These are phyloP conservation scores for Penicillium italicum DNA, from an alignment of 2,329 filamentous ascomycete genomes.

Conservation along the genomic window DNA sequence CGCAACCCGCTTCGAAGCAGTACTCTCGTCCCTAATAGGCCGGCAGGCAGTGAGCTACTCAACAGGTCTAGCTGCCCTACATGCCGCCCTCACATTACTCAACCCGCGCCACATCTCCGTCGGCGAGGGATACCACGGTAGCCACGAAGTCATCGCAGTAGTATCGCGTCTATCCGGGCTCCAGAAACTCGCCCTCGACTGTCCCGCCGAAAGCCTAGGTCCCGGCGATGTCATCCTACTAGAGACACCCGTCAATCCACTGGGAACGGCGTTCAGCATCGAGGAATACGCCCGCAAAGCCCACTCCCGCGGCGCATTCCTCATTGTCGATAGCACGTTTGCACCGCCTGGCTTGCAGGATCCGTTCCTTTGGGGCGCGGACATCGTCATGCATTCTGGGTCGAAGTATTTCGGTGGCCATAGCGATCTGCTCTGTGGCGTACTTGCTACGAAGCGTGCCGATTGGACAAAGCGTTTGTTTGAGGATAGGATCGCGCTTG, in stretches of 20 bases:
- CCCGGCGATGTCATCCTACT: constrained; percentile 72
- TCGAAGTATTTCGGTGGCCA: constrained; percentile 96
- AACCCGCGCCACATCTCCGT: constrained; percentile 82
- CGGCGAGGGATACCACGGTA: constrained; percentile 84
- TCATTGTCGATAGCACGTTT: constrained; percentile 86
- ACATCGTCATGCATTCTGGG: constrained; percentile 86
- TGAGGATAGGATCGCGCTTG: constrained; percentile 67
- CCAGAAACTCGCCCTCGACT: constrained; percentile 67
- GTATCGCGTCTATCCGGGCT: constrained; percentile 73
- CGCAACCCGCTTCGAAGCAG: constrained; percentile 76
- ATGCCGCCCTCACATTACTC: constrained; percentile 74
- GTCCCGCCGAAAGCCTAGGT: constrained; percentile 60
- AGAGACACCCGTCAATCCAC: constrained; percentile 88
- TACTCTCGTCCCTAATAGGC: constrained; percentile 69
- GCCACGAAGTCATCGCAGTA: constrained; percentile 76
- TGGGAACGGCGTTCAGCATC: constrained; percentile 72
- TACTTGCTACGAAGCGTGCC: constrained; percentile 59
- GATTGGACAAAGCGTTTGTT: constrained; percentile 58
- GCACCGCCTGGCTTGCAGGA: constrained; percentile 86
- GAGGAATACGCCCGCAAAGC: constrained; percentile 66
- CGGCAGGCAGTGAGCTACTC: constrained; percentile 69
- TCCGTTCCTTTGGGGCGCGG: constrained; percentile 73
- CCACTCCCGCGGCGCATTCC: constrained; percentile 57
- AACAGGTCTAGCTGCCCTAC: constrained; percentile 81
- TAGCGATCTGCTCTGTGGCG: constrained; percentile 84